Conservation (phyloP, 108 stramenopile species). For the Tribonema minus region DNA sequence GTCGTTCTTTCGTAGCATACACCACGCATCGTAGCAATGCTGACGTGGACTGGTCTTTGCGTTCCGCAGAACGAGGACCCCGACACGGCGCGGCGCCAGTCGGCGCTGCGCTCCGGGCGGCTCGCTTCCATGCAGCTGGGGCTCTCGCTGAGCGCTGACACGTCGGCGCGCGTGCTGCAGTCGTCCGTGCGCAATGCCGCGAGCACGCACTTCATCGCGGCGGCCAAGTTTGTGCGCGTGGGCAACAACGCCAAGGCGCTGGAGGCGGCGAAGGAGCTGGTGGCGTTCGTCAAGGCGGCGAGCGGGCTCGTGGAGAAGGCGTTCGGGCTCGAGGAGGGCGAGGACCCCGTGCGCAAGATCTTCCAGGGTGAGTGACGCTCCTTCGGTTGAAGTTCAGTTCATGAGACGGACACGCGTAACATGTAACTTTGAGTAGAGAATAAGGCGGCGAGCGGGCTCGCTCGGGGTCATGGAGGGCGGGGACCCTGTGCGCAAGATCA, state of each 20-base stretch:
- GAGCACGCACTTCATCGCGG: not conserved
- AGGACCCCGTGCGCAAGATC: not conserved
- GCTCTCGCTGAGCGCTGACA: not conserved
- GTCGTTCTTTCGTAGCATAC: too few species aligned
- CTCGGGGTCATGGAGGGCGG: too few species aligned
- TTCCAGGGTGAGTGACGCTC: slow-evolving; percentile 22
- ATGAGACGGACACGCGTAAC: too few species aligned
- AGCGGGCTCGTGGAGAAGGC: slow-evolving; percentile 6
- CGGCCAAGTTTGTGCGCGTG: slow-evolving; percentile 16
- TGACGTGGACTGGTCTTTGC: too few species aligned
- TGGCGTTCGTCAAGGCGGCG: not conserved
- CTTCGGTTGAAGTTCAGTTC: too few species aligned
- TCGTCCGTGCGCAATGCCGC: not conserved
- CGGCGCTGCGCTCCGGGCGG: not conserved
- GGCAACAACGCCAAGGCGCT: slow-evolving; percentile 16
- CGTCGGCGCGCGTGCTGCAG: not conserved
- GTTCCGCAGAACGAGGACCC: too few species aligned
- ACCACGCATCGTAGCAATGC: too few species aligned
- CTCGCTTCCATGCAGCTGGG: not conserved
- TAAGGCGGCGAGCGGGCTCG: too few species aligned
- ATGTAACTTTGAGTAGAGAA: too few species aligned
- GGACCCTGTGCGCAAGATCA: too few species aligned
- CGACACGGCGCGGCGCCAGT: not conserved
- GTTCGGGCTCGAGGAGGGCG: not conserved
- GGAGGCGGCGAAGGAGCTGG: not conserved